Conservation (phyloP, 148 eudicot genomes). For the Rhododendron mucronatum region DNA sequence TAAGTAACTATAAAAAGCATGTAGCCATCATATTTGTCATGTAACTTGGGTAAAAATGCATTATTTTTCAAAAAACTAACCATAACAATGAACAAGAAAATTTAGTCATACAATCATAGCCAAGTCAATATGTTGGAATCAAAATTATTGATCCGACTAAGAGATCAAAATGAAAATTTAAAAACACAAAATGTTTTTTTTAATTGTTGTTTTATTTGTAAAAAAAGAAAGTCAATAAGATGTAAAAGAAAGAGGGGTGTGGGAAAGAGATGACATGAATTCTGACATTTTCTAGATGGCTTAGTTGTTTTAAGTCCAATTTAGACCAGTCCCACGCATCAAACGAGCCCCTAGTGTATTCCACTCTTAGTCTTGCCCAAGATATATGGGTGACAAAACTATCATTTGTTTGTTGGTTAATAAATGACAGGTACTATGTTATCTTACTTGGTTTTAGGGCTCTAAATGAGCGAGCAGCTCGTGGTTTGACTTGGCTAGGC, state of each 20-base stretch:
- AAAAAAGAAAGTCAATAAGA: background rate
- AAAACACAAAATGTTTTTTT: background rate
- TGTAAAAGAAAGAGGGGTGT: background rate
- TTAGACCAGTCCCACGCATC: no score
- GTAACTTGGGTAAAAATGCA: background rate
- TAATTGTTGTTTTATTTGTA: background rate
- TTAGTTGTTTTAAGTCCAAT: background rate
- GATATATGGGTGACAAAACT: background rate
- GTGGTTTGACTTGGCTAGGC: no score
- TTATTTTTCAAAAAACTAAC: background rate
- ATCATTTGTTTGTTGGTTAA: background rate
- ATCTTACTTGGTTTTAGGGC: background rate
- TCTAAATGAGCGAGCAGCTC: no score
- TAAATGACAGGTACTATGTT: background rate
- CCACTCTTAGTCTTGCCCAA: background rate
- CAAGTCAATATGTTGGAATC: background rate
- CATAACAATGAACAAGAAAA: background rate
- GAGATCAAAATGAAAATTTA: background rate
- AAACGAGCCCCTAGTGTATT: no score
- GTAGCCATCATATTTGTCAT: background rate
- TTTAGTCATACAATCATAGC: background rate
- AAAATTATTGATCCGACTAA: background rate
- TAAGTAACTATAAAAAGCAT: background rate
- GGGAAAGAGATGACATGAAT: background rate
- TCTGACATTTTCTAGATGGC: background rate